phyloP scores from a whole-genome alignment of 331 rosid genomes.

The Acacia concinna region DNA sequence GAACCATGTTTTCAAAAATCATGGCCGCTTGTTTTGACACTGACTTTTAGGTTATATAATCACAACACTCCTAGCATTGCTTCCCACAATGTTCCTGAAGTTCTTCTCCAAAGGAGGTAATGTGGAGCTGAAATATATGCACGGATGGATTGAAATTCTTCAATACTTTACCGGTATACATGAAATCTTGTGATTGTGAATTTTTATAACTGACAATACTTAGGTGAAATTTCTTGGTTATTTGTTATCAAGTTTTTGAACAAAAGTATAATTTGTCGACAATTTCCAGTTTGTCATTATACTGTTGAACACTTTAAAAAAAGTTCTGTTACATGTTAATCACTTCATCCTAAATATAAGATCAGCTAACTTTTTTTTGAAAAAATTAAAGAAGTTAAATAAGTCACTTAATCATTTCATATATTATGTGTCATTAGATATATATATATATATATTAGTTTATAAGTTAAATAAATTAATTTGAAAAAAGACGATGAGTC shows the following conservation, averaged over 20 bases:
- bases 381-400: no score
- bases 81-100: constrained; percentile 15
- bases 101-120: constrained; percentile 22
- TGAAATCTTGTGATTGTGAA: constrained; percentile 33
- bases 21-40: constrained; percentile 86
- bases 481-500: no score
- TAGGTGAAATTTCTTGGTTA: background rate
- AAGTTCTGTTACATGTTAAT: background rate
- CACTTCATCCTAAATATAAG: no score
- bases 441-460: no score
- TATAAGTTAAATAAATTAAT: no score
- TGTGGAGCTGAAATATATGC: constrained; percentile 19
- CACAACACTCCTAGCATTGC: constrained; percentile 24
- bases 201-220: background rate
- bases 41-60: constrained; percentile 57
- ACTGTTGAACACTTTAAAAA: background rate
- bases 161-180: constrained; percentile 25
- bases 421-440: no score
- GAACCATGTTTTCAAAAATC: constrained; percentile 67
- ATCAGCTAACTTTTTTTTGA: no score
- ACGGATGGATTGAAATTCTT: constrained; percentile 29
- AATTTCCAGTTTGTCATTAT: background rate
- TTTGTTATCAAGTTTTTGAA: background rate
- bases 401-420: no score
- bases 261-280: background rate